Percentiles rank a stretch among this genome's conserved stretches.
These are phyloP conservation scores for Fomitiporia mediterranea DNA, from an alignment of 1,284 basidiomycete species.

Conservation along the genomic window DNA sequence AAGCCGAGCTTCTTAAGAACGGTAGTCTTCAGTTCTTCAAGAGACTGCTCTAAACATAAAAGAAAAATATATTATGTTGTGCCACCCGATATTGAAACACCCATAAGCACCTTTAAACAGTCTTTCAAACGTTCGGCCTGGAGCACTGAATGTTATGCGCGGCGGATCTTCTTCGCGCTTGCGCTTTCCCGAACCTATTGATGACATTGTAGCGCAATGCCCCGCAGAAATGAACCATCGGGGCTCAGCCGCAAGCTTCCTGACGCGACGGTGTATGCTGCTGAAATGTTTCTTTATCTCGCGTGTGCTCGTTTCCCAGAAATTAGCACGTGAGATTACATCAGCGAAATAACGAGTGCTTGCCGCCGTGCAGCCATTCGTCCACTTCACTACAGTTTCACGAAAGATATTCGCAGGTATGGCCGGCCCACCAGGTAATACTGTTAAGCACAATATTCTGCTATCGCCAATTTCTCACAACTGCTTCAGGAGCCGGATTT, in stretches of 20 bases:
- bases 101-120: constrained; percentile 55
- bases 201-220: neutral
- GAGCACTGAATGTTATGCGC: constrained; percentile 53
- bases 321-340: too few species aligned
- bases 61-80: too few species aligned
- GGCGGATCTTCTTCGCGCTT: constrained; percentile 41
- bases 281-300: too few species aligned
- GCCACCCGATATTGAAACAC: neutral
- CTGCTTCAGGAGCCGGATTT: constrained; percentile 61
- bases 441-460: constrained; percentile 4
- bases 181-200: constrained; percentile 40
- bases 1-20: constrained; percentile 60
- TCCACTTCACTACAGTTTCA: neutral
- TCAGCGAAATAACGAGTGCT: too few species aligned
- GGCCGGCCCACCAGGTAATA: constrained; percentile 15
- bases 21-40: constrained; percentile 49
- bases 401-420: constrained; percentile 17
- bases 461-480: constrained; percentile 11
- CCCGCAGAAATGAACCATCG: too few species aligned
- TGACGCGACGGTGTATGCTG: too few species aligned
- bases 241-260: neutral
- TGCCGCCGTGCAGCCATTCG: too few species aligned
- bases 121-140: constrained; percentile 51
- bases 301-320: too few species aligned
- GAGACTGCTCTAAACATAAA: constrained; percentile 49